Percentiles rank a stretch among this genome's conserved stretches.
phyloP scores from a whole-genome alignment of 352 stramenopile species.

The Pythium myriotylum region DNA sequence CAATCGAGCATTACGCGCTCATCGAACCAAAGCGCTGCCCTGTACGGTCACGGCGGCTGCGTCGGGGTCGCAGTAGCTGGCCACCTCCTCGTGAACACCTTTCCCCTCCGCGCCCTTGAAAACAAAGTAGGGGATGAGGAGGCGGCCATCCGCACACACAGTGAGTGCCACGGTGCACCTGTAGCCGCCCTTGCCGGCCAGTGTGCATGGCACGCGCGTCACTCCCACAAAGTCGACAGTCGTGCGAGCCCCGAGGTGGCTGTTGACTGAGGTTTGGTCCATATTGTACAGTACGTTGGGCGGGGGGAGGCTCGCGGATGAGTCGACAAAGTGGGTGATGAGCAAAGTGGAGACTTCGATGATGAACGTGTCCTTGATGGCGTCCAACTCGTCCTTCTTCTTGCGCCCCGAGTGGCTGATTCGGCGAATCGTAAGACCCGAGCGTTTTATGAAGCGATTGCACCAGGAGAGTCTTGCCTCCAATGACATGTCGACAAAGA shows the following conservation, averaged over 20 bases:
- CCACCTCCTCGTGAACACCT: not conserved
- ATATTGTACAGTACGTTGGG: not conserved
- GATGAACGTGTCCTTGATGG: not conserved
- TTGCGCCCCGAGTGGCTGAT: not conserved
- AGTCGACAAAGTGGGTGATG: not conserved
- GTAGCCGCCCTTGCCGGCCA: not conserved
- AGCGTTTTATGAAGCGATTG: not conserved
- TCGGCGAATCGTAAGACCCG: not conserved
- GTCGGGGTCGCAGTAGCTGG: not conserved
- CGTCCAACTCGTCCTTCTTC: not conserved
- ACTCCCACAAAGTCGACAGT: conserved; percentile 3
- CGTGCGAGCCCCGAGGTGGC: not conserved
- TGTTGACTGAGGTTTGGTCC: not conserved
- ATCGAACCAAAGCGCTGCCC: not conserved
- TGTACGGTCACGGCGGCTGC: not conserved
- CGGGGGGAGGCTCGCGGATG: not conserved
- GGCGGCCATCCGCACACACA: not conserved
- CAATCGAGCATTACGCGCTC: not conserved
- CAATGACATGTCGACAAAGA: not conserved
- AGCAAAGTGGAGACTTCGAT: not conserved
- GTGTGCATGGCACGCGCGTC: not conserved
- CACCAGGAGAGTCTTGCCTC: not conserved
- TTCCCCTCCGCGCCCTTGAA: not conserved
- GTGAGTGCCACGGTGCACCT: not conserved
- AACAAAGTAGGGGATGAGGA: conserved; percentile 1